phyloP scores from a whole-genome alignment of 495 filamentous ascomycete species.

The Xylaria longipes region DNA sequence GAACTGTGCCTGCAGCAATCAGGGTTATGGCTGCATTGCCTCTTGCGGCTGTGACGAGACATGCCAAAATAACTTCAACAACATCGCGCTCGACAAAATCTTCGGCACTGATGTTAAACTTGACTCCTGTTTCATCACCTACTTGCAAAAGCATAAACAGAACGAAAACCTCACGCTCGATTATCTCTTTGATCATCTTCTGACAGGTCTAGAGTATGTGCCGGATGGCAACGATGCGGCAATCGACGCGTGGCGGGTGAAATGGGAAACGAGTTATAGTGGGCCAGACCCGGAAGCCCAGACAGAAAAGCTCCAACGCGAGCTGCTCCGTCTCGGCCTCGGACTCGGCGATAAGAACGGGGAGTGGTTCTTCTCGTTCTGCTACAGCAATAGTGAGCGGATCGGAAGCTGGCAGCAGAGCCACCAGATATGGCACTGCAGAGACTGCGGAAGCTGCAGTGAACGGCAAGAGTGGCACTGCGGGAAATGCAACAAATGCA shows the following conservation, averaged over 20 bases:
- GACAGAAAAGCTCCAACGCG: conserved; percentile 22
- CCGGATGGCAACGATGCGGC: conserved; percentile 28
- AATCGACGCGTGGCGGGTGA: conserved; percentile 28
- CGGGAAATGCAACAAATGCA: conserved; percentile 25
- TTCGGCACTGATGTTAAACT: conserved; percentile 2
- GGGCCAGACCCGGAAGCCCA: conserved; percentile 23
- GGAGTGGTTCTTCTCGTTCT: conserved; percentile 27
- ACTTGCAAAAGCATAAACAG: conserved; percentile 19
- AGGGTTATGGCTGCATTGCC: conserved; percentile 27
- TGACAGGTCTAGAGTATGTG: conserved; percentile 24
- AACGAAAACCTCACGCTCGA: conserved; percentile 20
- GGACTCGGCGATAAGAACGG: conserved; percentile 11
- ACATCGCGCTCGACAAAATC: conserved; percentile 23
- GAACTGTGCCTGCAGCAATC: conserved; percentile 24
- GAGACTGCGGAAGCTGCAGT: conserved; percentile 19
- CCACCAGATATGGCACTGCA: conserved; percentile 28
- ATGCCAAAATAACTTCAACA: conserved; percentile 27
- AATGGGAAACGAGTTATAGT: conserved; percentile 21
- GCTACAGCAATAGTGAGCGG: conserved; percentile 19
- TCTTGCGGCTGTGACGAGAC: conserved; percentile 29
- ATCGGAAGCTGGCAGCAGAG: conserved; percentile 27
- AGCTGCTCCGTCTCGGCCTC: conserved; percentile 23
- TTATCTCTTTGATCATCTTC: conserved; percentile 24
- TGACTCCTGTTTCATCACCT: conserved; percentile 19
- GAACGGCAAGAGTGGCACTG: conserved; percentile 26